A percentile compares a stretch with the other conserved stretches of the same genome.
These are phyloP conservation scores for Plasmodium adleri DNA, from an alignment of 169 alveolate species.

Conservation along the genomic window DNA sequence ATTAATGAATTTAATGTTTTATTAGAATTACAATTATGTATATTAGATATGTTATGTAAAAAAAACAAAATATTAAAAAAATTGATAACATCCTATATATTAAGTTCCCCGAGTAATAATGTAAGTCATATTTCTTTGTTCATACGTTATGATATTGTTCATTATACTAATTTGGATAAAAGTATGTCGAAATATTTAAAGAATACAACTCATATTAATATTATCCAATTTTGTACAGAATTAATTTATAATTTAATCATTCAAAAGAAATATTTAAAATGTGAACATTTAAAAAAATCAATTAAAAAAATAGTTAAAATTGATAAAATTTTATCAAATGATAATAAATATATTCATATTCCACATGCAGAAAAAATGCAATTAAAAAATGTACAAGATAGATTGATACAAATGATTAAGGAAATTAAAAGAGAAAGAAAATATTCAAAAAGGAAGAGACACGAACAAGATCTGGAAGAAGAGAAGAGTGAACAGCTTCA, in stretches of 20 bases:
- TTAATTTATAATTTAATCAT: slow-evolving; percentile 35
- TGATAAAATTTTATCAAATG: slow-evolving; percentile 25
- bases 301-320: slow-evolving; percentile 20
- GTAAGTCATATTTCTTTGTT: slow-evolving; percentile 23
- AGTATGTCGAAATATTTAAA: slow-evolving; percentile 14
- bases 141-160: slow-evolving; percentile 50
- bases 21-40: slow-evolving; percentile 62
- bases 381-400: slow-evolving; percentile 7
- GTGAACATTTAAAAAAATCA: slow-evolving; percentile 33
- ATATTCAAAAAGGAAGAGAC: not conserved
- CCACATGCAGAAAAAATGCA: slow-evolving; percentile 1
- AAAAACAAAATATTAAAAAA: slow-evolving; percentile 30
- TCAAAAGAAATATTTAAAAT: slow-evolving; percentile 33
- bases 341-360: slow-evolving; percentile 3
- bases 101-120: slow-evolving; percentile 40
- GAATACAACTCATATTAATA: slow-evolving; percentile 18
- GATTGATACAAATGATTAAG: slow-evolving; percentile 24
- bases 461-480: not conserved
- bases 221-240: slow-evolving; percentile 38
- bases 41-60: slow-evolving; percentile 64
- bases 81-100: slow-evolving; percentile 54
- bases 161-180: slow-evolving; percentile 37
- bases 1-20: slow-evolving; percentile 28
- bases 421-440: slow-evolving; percentile 22
- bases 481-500: slow-evolving; percentile 3